Conservation (phyloP, 345 rosid genomes). For the Populus pruinosa region DNA sequence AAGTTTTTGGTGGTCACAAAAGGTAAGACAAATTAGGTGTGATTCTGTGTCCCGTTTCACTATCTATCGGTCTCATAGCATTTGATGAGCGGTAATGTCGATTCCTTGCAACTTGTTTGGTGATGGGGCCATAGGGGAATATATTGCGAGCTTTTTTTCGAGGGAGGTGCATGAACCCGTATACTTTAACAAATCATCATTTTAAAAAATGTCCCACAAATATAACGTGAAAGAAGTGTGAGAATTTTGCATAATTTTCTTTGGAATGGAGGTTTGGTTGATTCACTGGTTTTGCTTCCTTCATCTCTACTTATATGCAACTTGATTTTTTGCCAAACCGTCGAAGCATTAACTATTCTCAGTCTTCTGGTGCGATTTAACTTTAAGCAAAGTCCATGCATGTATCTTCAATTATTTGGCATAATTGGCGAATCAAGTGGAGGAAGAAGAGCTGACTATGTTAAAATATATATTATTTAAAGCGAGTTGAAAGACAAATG, state of each 20-base stretch:
- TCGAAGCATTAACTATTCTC: background rate
- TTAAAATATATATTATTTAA: background rate
- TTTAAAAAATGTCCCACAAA: background rate
- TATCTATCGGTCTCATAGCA: background rate
- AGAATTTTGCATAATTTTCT: background rate
- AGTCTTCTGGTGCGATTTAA: background rate
- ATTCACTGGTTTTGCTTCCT: background rate
- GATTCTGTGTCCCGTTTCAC: background rate
- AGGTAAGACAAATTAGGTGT: background rate
- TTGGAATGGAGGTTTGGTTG: background rate
- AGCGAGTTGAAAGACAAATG: background rate
- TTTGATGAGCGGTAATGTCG: background rate
- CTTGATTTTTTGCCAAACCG: background rate
- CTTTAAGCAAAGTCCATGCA: slow-evolving; percentile 17
- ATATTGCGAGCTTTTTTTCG: background rate
- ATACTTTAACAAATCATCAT: background rate
- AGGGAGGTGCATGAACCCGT: slow-evolving; percentile 33
- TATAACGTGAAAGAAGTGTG: slow-evolving; percentile 8
- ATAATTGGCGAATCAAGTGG: background rate
- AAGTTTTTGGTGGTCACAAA: background rate
- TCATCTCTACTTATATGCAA: background rate
- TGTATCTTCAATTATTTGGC: background rate
- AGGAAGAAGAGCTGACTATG: background rate
- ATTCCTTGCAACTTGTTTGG: background rate
- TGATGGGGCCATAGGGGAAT: slow-evolving; percentile 14